Evolutionary conservation across 805 yeast genomes (phyloP).

Genomic region (Brettanomyces bruxellensis): DNA sequence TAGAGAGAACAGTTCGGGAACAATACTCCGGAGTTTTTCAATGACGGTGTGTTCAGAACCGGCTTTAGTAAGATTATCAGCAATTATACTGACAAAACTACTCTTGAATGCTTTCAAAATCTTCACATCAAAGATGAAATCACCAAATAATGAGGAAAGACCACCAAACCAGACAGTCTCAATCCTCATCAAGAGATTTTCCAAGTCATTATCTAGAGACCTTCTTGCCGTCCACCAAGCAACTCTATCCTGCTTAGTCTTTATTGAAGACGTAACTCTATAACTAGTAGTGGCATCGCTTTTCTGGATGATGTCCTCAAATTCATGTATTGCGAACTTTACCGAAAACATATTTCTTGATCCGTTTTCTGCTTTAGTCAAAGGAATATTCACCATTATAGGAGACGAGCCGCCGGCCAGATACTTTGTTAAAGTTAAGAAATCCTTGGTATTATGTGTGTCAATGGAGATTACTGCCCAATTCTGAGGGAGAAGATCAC

Average conservation of each 20-base stretch:
- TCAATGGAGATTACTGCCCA: no score
- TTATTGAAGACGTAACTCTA: conserved; percentile 42
- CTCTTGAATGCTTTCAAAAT: conserved; percentile 26
- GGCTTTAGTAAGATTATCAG: conserved; percentile 32
- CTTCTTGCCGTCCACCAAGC: conserved; percentile 75
- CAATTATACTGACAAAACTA: conserved; percentile 31
- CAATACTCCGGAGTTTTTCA: not conserved
- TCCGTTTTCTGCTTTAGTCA: no score
- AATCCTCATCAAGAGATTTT: conserved; percentile 42
- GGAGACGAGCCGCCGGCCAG: no score
- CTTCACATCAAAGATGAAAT: conserved; percentile 18
- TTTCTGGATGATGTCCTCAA: conserved; percentile 42
- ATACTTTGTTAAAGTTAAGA: no score
- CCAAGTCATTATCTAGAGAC: conserved; percentile 47
- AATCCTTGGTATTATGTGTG: no score
- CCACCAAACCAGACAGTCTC: conserved; percentile 75
- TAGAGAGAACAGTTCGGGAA: conserved; percentile 4
- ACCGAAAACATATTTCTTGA: conserved; percentile 21
- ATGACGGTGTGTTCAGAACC: no score
- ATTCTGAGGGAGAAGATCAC: no score
- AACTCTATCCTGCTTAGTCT: conserved; percentile 49
- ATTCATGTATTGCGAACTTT: conserved; percentile 34
- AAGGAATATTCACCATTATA: no score
- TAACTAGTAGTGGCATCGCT: conserved; percentile 55
- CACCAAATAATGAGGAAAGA: conserved; percentile 52